Conservation (phyloP, 106 monocot genomes). For the Platanthera guangdongensis region DNA sequence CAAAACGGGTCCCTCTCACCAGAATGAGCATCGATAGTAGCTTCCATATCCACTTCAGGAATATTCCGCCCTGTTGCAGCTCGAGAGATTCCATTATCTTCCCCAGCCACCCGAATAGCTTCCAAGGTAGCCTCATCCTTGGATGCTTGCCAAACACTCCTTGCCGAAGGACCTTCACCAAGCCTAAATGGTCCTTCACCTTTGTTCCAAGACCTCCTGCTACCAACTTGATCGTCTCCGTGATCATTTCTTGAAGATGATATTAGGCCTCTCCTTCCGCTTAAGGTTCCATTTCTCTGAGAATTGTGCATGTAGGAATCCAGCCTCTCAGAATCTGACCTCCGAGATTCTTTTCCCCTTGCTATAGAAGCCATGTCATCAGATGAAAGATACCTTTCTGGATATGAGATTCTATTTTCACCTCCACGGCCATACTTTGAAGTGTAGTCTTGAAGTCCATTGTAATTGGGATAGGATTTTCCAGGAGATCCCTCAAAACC, state of each 20-base stretch:
- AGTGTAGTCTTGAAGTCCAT: conserved; percentile 52
- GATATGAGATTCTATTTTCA: conserved; percentile 44
- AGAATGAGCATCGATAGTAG: conserved; percentile 37
- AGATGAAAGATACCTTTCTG: conserved; percentile 58
- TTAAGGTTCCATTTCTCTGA: conserved; percentile 34
- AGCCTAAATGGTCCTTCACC: conserved; percentile 74
- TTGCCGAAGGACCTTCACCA: conserved; percentile 97
- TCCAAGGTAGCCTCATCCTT: conserved; percentile 98
- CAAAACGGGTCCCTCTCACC: conserved; percentile 55
- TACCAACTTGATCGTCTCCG: conserved; percentile 40
- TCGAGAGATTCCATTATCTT: conserved; percentile 60
- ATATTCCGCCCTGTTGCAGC: conserved; percentile 25
- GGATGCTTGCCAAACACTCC: conserved; percentile 98
- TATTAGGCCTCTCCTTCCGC: conserved; percentile 31
- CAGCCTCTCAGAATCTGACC: conserved; percentile 52
- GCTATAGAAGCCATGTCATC: conserved; percentile 37
- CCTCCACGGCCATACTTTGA: conserved; percentile 48
- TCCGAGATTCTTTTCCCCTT: conserved; percentile 49
- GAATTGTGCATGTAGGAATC: conserved; percentile 41
- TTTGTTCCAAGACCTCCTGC: conserved; percentile 78
- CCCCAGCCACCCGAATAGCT: conserved; percentile 93
- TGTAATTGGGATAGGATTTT: conserved; percentile 66
- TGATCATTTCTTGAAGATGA: conserved; percentile 30
- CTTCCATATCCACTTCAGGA: conserved; percentile 56
- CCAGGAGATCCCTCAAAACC: conserved; percentile 66